phyloP scores from a whole-genome alignment of 2,329 filamentous ascomycete species.

The Claviceps pusilla region DNA sequence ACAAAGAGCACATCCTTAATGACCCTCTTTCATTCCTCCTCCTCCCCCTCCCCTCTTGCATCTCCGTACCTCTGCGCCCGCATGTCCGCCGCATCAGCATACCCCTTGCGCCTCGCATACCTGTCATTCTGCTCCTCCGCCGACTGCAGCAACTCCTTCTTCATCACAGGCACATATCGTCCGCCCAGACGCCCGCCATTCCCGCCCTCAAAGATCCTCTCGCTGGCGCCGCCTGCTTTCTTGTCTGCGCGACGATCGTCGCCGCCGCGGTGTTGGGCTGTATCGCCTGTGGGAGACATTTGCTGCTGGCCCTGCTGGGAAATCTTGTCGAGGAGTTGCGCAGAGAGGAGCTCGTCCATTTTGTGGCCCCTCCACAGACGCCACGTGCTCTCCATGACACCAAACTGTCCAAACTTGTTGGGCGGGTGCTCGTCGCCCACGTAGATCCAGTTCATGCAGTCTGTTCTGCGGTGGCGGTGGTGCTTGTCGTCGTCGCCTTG shows the following conservation, averaged over 20 bases:
- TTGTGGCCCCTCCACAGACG: constrained; percentile 67
- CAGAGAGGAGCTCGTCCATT: constrained; percentile 77
- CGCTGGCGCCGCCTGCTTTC: constrained; percentile 14
- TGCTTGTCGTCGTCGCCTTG: neutral
- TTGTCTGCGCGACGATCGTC: neutral
- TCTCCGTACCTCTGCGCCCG: constrained; percentile 16
- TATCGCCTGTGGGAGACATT: neutral
- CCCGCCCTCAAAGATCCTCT: constrained; percentile 38
- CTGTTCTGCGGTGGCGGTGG: constrained; percentile 18
- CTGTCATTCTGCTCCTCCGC: constrained; percentile 43
- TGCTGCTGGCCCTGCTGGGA: constrained; percentile 21
- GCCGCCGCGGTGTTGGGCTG: neutral
- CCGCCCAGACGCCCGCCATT: constrained; percentile 35
- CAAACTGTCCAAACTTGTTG: constrained; percentile 48
- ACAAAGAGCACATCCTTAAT: too few relatives aligned
- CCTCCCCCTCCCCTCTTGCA: constrained; percentile 11
- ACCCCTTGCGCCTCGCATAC: constrained; percentile 48
- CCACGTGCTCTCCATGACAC: constrained; percentile 67
- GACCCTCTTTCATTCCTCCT: neutral
- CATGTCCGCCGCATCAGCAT: constrained; percentile 35
- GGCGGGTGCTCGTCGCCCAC: constrained; percentile 48
- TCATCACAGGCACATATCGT: constrained; percentile 39
- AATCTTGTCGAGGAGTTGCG: constrained; percentile 53
- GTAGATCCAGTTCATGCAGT: constrained; percentile 65
- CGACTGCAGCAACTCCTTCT: constrained; percentile 32